These are phyloP conservation scores for Colletotrichum australisinense DNA, from an alignment of 2,329 filamentous ascomycete genomes.

Conservation along the genomic window DNA sequence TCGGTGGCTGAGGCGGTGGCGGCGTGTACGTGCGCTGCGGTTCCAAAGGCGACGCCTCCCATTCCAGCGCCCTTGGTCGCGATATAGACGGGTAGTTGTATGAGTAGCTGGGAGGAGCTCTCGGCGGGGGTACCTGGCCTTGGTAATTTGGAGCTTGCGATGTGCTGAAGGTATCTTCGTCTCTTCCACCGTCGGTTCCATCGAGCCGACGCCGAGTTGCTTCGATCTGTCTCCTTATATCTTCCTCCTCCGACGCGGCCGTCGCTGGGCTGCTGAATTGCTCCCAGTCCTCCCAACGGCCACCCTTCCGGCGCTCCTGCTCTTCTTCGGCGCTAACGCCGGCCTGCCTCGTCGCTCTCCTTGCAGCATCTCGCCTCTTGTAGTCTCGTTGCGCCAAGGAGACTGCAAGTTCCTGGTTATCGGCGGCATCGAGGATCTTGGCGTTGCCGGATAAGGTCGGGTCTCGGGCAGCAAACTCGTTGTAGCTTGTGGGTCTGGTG, in stretches of 20 bases:
- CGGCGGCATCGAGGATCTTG: constrained; percentile 74
- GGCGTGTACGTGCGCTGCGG: constrained; percentile 27
- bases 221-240: constrained; percentile 64
- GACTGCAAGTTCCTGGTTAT: constrained; percentile 81
- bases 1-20: constrained; percentile 45
- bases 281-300: constrained; percentile 57
- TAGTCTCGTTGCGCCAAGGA: constrained; percentile 81
- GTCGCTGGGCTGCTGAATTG: constrained; percentile 34
- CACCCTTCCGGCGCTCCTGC: constrained; percentile 60
- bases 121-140: constrained; percentile 34
- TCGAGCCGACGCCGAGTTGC: constrained; percentile 61
- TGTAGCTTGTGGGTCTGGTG: constrained; percentile 49
- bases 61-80: constrained; percentile 61
- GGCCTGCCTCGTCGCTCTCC: constrained; percentile 67
- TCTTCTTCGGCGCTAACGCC: constrained; percentile 69
- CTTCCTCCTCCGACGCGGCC: constrained; percentile 52
- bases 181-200: constrained; percentile 41
- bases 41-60: constrained; percentile 45
- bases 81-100: constrained; percentile 70
- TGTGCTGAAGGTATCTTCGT: constrained; percentile 38
- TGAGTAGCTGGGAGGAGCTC: constrained; percentile 34
- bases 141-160: constrained; percentile 38
- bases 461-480: constrained; percentile 65
- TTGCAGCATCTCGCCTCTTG: constrained; percentile 71
- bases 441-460: constrained; percentile 68